Conservation (phyloP, 768 basidiomycete species). For the Pleurotus pulmonarius region DNA sequence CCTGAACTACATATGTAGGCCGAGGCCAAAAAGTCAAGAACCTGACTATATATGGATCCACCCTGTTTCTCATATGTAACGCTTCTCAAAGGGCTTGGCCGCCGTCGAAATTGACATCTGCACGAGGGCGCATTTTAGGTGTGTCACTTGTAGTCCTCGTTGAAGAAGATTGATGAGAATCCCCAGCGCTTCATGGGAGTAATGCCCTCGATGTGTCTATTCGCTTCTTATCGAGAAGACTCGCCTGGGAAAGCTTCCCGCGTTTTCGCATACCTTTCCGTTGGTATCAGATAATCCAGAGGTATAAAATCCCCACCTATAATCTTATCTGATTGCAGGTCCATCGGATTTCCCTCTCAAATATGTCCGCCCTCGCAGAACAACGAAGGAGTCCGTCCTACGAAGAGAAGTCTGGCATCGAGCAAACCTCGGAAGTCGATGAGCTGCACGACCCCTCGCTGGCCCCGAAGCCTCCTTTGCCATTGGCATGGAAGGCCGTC, state of each 20-base stretch:
- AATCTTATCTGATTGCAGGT: slow-evolving; percentile 5
- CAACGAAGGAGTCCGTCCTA: background rate
- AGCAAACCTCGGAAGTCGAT: background rate
- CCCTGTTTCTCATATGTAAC: too few relatives aligned
- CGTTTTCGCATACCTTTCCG: slow-evolving; percentile 1
- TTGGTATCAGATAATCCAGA: slow-evolving; percentile 1
- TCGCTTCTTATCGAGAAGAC: slow-evolving; percentile 1
- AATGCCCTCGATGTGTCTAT: background rate
- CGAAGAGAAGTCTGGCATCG: background rate
- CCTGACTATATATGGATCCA: too few relatives aligned
- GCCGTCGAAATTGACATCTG: too few relatives aligned
- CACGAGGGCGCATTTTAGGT: background rate
- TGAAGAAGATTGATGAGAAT: too few relatives aligned
- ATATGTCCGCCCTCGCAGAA: background rate
- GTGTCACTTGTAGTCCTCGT: background rate
- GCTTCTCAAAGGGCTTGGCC: too few relatives aligned
- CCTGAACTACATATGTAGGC: too few relatives aligned
- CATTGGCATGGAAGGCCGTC: slow-evolving; percentile 28
- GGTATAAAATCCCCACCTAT: background rate
- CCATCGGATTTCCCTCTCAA: background rate
- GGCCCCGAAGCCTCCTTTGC: slow-evolving; percentile 22
- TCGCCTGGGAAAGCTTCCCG: background rate
- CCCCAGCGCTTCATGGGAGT: background rate
- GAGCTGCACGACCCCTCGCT: slow-evolving; percentile 13
- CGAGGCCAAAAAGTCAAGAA: too few relatives aligned